Base-by-base conservation (phyloP, 2,329 filamentous ascomycete genomes). In the Alternaria sp. region DNA sequence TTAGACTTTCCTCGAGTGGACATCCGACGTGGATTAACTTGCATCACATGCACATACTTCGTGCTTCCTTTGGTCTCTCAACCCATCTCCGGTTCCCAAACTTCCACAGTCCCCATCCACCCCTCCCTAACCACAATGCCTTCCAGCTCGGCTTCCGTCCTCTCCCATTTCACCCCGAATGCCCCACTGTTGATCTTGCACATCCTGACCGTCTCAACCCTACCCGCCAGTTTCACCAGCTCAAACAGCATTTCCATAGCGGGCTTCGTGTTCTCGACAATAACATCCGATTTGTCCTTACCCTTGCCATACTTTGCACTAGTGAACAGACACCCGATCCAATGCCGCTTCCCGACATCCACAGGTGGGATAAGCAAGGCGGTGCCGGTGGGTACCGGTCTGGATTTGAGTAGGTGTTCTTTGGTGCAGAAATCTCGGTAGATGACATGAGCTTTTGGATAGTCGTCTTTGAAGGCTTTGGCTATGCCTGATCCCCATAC, bases 401-500 rank as follows among this genome's bases (percentile, higher is more conserved):
- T 67, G 9, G 69, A 52, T 15, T 70, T 70, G 2, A 68, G 66
- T 30, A 63, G 50, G 46, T 76, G 71, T 2, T 61, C 45, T n/a
- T 59, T 66, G 13, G 65, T 40, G 74, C 87, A 90, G 74, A 88
- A 81, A 0, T 69, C 50, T 8, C 75, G 70, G 74, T 89, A 87
- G 21, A 80, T 67, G 3, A 74, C 62, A 76, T 81, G 87, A 1
- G 87, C 87, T 1, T 74, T 69, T 0, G 86, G 86, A 61, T 87
- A 89, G 21, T 75, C 75, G 5, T 75, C 62, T 21, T 80, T 83
- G 77, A 89, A 89, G 0, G 76, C 79, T 32, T 71, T 67, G 3
- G 87, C 88, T 57, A 89, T 87, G n/a, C 88, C 88, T 4, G 81
- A 82, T 49, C 86, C 86, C 88, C 88, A 90, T 13, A 70, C 71